These are phyloP conservation scores for Didymellaceae sp. DNA, from an alignment of 2,329 filamentous ascomycete species.

Conservation along the genomic window DNA sequence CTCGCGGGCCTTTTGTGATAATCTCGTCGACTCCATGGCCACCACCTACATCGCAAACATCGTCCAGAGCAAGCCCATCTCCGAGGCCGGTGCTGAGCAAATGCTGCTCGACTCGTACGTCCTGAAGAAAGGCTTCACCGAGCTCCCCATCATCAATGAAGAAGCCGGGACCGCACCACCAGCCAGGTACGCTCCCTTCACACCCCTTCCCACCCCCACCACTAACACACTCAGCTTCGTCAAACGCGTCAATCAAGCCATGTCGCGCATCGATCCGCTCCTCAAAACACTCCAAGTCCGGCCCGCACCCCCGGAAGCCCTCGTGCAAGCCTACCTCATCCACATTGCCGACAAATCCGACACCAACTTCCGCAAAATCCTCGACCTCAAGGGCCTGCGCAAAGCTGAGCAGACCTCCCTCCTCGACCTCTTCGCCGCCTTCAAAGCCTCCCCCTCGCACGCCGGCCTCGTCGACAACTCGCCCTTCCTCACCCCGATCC, in stretches of 20 bases:
- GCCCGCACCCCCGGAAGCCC: constrained; percentile 85
- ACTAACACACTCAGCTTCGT: constrained; percentile 66
- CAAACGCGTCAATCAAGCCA: constrained; percentile 83
- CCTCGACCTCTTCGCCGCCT: constrained; percentile 88
- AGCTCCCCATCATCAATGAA: constrained; percentile 67
- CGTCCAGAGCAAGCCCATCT: constrained; percentile 87
- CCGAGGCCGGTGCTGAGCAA: constrained; percentile 94
- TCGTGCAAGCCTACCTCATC: constrained; percentile 96
- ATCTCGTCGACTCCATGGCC: constrained; percentile 87
- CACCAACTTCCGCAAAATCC: constrained; percentile 92
- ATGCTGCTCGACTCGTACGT: constrained; percentile 97
- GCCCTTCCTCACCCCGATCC: constrained; percentile 47
- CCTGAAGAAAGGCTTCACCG: constrained; percentile 78
- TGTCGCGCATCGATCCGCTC: constrained; percentile 86
- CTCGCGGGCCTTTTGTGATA: constrained; percentile 91
- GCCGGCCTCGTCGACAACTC: constrained; percentile 63
- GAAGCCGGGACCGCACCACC: constrained; percentile 65
- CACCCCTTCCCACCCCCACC: neutral
- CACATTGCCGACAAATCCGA: constrained; percentile 95
- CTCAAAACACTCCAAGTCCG: constrained; percentile 97
- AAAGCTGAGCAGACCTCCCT: constrained; percentile 83
- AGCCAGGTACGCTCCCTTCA: constrained; percentile 48
- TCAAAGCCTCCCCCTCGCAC: constrained; percentile 70
- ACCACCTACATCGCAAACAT: constrained; percentile 82
- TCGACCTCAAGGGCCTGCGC: constrained; percentile 89